These are phyloP conservation scores for Carnegiea gigantea DNA, from an alignment of 179 eudicot genomes.

Conservation along the genomic window DNA sequence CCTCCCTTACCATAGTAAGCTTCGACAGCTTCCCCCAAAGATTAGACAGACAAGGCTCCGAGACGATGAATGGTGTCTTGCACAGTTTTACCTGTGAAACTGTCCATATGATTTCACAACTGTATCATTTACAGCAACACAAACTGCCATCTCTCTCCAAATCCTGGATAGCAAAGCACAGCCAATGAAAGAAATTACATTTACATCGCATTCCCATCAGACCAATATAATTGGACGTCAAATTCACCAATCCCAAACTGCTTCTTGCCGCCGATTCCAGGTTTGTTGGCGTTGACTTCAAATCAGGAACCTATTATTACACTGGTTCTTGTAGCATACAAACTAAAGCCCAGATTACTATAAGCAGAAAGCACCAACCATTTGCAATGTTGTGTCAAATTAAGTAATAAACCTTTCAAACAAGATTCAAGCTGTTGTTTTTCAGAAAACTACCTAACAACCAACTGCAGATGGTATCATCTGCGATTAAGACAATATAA, in stretches of 20 bases:
- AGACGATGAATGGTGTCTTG: too few species aligned
- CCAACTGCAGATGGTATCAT: slow-evolving; percentile 21
- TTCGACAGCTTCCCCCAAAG: too few species aligned
- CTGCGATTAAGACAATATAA: slow-evolving; percentile 15
- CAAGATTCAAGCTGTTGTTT: slow-evolving; percentile 6
- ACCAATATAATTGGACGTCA: neutral
- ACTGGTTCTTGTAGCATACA: neutral
- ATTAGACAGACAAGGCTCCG: too few species aligned
- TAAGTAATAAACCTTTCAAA: neutral
- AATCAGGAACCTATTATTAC: neutral
- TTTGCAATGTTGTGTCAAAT: neutral
- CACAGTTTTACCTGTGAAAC: neutral
- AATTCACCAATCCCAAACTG: too few species aligned
- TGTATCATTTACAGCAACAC: neutral
- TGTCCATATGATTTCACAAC: neutral
- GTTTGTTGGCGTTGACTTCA: neutral
- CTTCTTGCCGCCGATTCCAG: neutral
- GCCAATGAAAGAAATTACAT: neutral
- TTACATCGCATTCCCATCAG: neutral
- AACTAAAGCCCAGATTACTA: too few species aligned
- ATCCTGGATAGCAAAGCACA: neutral
- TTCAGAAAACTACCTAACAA: neutral
- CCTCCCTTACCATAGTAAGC: too few species aligned
- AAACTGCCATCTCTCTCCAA: too few species aligned
- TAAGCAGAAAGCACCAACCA: neutral